Percentiles rank a stretch among this genome's conserved stretches.
These are phyloP conservation scores for Paxillus rubicundulus DNA, from an alignment of 768 basidiomycete species.

Conservation along the genomic window DNA sequence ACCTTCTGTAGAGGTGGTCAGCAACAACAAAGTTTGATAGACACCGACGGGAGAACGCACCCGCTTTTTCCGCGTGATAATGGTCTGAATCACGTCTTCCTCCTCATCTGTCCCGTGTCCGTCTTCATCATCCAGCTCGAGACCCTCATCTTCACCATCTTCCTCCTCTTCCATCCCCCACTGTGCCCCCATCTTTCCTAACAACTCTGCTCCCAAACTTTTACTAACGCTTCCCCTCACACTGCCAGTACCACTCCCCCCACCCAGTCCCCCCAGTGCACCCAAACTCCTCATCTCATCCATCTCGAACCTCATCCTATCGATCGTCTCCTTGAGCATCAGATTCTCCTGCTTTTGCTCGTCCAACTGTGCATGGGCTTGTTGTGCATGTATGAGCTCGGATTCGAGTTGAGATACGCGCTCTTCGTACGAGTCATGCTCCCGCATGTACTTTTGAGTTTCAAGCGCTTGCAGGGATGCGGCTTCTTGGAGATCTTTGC, in stretches of 20 bases:
- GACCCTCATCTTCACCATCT: constrained; percentile 37
- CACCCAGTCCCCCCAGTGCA: constrained; percentile 34
- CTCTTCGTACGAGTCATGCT: constrained; percentile 70
- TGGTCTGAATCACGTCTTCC: constrained; percentile 76
- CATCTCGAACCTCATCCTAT: constrained; percentile 90
- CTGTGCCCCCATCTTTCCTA: constrained; percentile 54
- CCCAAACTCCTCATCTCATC: constrained; percentile 75
- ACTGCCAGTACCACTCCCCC: constrained; percentile 47
- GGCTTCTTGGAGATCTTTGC: constrained; percentile 62
- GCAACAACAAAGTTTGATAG: constrained; percentile 9
- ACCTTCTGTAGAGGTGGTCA: constrained; percentile 52
- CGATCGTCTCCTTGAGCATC: constrained; percentile 92
- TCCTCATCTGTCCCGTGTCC: constrained; percentile 58
- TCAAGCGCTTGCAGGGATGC: constrained; percentile 64
- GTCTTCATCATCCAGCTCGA: constrained; percentile 39
- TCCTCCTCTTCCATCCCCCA: constrained; percentile 45
- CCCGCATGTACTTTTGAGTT: constrained; percentile 58
- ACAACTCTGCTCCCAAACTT: constrained; percentile 70
- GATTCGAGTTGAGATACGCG: constrained; percentile 66
- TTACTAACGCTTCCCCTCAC: constrained; percentile 60
- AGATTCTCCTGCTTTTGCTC: constrained; percentile 95
- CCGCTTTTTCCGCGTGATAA: constrained; percentile 82
- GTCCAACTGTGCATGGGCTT: constrained; percentile 73
- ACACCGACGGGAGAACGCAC: constrained; percentile 35
- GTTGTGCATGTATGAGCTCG: constrained; percentile 68